Evolutionary conservation across 495 filamentous ascomycete species (phyloP).

Genomic region (Talaromyces thailandensis): DNA sequence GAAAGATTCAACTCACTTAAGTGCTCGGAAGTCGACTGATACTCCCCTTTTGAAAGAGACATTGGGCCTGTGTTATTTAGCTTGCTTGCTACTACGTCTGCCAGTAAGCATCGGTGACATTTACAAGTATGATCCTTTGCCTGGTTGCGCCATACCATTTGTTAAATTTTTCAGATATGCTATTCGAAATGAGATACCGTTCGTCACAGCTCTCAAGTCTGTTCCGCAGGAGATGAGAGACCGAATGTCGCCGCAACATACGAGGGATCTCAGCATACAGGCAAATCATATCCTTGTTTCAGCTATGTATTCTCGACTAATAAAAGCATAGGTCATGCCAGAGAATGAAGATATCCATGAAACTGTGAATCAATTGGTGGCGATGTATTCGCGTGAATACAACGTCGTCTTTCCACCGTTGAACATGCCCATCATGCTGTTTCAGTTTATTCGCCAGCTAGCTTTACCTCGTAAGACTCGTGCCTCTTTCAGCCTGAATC

Average conservation of each 20-base stretch:
- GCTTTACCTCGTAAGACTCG: slow-evolving; percentile 61
- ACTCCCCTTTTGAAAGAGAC: slow-evolving; percentile 53
- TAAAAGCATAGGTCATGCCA: slow-evolving; percentile 21
- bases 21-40: slow-evolving; percentile 20
- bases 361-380: slow-evolving; percentile 47
- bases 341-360: slow-evolving; percentile 53
- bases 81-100: slow-evolving; percentile 51
- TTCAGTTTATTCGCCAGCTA: slow-evolving; percentile 62
- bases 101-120: slow-evolving; percentile 57
- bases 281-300: slow-evolving; percentile 24
- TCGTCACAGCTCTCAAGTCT: slow-evolving; percentile 26
- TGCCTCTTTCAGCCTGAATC: neutral
- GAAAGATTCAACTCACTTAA: slow-evolving; percentile 18
- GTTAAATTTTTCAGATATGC: slow-evolving; percentile 20
- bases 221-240: slow-evolving; percentile 62
- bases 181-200: slow-evolving; percentile 37
- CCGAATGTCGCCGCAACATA: slow-evolving; percentile 51
- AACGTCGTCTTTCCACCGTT: slow-evolving; percentile 62
- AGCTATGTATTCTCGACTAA: slow-evolving; percentile 8
- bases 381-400: slow-evolving; percentile 58
- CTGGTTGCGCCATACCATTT: neutral
- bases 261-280: slow-evolving; percentile 46
- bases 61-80: slow-evolving; percentile 60
- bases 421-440: slow-evolving; percentile 57
- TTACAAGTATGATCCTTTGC: slow-evolving; percentile 30